phyloP scores from a whole-genome alignment of 2,329 filamentous ascomycete genomes.

The Metarhizium robertsii region DNA sequence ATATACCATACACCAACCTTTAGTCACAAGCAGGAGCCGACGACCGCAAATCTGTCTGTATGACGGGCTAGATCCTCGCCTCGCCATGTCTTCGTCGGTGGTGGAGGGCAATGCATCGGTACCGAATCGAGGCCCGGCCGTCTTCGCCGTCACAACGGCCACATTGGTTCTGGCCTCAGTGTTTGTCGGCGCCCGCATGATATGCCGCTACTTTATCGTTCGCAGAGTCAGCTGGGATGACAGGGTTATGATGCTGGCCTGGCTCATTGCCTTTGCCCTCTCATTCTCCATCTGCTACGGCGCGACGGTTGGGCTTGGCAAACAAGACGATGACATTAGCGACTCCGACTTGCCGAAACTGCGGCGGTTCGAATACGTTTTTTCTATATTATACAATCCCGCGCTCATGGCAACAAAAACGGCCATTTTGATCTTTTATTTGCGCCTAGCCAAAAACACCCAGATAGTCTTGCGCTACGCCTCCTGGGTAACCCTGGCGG shows the following conservation, averaged over 20 bases:
- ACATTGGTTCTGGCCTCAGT: conserved; percentile 61
- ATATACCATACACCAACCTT: background rate
- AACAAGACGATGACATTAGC: conserved; percentile 52
- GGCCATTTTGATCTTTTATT: conserved; percentile 85
- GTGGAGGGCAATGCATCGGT: conserved; percentile 11
- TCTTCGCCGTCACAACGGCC: conserved; percentile 61
- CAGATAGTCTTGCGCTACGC: conserved; percentile 68
- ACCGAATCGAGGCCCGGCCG: conserved; percentile 46
- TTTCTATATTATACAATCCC: conserved; percentile 67
- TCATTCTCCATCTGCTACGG: conserved; percentile 58
- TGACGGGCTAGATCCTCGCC: background rate
- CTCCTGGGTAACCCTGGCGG: conserved; percentile 68
- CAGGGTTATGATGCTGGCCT: conserved; percentile 70
- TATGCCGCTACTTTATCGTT: conserved; percentile 66
- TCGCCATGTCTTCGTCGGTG: conserved; percentile 7
- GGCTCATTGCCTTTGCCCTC: conserved; percentile 61
- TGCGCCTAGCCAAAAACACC: conserved; percentile 69
- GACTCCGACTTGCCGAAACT: conserved; percentile 38
- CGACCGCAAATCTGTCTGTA: background rate
- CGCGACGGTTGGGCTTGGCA: conserved; percentile 56
- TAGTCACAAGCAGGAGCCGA: background rate
- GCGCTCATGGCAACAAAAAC: conserved; percentile 86
- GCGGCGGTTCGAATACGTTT: conserved; percentile 52
- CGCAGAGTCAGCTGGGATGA: conserved; percentile 67
- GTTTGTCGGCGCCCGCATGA: conserved; percentile 66